These are phyloP conservation scores for Niebla homalea DNA, from an alignment of 495 filamentous ascomycete genomes.

Conservation along the genomic window DNA sequence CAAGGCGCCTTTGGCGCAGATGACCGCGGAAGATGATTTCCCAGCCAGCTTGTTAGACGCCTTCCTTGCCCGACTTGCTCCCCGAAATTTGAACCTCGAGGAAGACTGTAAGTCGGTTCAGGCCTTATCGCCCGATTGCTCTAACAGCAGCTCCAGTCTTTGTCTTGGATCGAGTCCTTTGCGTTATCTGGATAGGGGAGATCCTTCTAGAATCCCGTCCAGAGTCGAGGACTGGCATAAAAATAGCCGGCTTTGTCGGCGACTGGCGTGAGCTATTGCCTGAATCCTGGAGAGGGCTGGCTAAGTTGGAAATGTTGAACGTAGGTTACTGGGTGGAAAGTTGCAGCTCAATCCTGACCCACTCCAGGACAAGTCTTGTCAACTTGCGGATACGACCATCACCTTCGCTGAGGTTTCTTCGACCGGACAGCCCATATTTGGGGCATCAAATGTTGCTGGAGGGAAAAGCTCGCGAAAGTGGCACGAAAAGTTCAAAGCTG, in stretches of 20 bases:
- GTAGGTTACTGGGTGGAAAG: slow-evolving; percentile 16
- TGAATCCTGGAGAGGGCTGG: slow-evolving; percentile 43
- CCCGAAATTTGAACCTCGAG: slow-evolving; percentile 15
- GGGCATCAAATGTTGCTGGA: slow-evolving; percentile 10
- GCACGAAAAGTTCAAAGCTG: slow-evolving; percentile 69
- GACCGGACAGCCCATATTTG: background rate
- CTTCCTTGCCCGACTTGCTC: slow-evolving; percentile 16
- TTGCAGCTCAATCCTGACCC: background rate
- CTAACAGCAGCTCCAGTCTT: slow-evolving; percentile 26
- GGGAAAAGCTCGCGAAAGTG: slow-evolving; percentile 57
- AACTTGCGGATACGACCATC: slow-evolving; percentile 5
- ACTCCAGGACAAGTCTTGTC: slow-evolving; percentile 8
- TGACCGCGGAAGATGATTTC: slow-evolving; percentile 18
- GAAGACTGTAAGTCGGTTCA: slow-evolving; percentile 22
- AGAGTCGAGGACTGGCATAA: slow-evolving; percentile 24
- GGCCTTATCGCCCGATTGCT: slow-evolving; percentile 12
- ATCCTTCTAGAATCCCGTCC: slow-evolving; percentile 35
- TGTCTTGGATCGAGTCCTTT: slow-evolving; percentile 32
- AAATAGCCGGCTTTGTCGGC: slow-evolving; percentile 30
- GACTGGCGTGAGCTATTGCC: slow-evolving; percentile 46
- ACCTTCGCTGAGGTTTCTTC: background rate
- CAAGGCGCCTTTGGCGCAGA: slow-evolving; percentile 3
- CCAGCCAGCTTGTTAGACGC: slow-evolving; percentile 8
- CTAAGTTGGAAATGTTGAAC: slow-evolving; percentile 32
- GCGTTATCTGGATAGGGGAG: slow-evolving; percentile 37